Evolutionary conservation across 2,329 filamentous ascomycete species (phyloP).

Genomic region (Domatiomyces catenatus): DNA sequence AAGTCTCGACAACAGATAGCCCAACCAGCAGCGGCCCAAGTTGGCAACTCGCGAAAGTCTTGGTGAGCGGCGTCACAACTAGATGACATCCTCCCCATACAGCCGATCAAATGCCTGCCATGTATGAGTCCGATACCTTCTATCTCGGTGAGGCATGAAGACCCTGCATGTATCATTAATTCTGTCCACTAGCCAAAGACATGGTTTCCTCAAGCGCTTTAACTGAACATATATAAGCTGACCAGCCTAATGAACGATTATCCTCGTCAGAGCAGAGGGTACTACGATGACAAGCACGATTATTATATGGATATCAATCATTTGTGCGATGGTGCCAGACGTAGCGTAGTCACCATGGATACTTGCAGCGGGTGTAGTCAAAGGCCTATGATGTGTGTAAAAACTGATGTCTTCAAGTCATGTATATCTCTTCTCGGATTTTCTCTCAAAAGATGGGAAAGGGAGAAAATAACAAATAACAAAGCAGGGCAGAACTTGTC

Average conservation of each 20-base stretch:
- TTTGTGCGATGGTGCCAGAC: too few relatives aligned
- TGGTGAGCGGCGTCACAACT: background rate
- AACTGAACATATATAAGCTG: background rate
- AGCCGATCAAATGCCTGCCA: background rate
- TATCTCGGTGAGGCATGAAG: background rate
- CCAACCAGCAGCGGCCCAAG: background rate
- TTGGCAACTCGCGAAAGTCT: background rate
- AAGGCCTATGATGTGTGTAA: too few relatives aligned
- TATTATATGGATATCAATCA: too few relatives aligned
- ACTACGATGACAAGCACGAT: background rate
- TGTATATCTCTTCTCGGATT: too few relatives aligned
- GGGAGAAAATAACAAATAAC: too few relatives aligned
- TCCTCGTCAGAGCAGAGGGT: background rate
- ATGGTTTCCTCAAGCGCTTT: background rate
- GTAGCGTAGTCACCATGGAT: too few relatives aligned
- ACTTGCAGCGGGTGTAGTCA: too few relatives aligned
- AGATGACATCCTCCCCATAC: background rate
- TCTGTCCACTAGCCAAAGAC: background rate
- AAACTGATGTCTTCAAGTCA: too few relatives aligned
- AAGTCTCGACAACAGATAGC: constrained; percentile 38
- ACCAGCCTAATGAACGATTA: background rate
- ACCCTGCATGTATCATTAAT: background rate
- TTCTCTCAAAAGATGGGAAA: too few relatives aligned
- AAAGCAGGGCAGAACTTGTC: too few relatives aligned
- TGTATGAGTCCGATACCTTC: background rate